A percentile compares a stretch with the other conserved stretches of the same genome.
These are phyloP conservation scores for Colletotrichum falcatum DNA, from an alignment of 2,329 filamentous ascomycete genomes.

Conservation along the genomic window DNA sequence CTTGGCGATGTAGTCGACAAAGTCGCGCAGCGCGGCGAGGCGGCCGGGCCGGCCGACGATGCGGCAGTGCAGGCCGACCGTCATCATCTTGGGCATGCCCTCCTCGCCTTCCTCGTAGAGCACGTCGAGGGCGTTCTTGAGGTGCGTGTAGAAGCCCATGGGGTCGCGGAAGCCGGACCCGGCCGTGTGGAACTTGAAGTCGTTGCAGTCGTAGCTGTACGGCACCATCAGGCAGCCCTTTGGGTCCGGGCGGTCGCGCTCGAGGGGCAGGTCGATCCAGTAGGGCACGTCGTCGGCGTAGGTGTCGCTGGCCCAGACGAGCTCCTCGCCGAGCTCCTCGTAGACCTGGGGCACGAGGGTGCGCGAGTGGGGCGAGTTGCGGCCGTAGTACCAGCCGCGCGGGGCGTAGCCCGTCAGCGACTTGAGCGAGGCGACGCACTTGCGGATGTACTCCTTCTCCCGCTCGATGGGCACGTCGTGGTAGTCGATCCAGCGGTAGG, in stretches of 20 bases:
- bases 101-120: constrained; percentile 63
- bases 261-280: constrained; percentile 65
- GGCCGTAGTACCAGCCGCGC: constrained; percentile 63
- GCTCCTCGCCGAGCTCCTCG: constrained; percentile 63
- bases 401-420: constrained; percentile 59
- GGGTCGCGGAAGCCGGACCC: constrained; percentile 60
- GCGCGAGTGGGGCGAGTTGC: constrained; percentile 57
- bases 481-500: constrained; percentile 64
- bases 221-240: constrained; percentile 67
- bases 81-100: constrained; percentile 68
- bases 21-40: constrained; percentile 62
- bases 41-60: constrained; percentile 65
- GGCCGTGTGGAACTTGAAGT: constrained; percentile 57
- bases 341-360: constrained; percentile 61
- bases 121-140: constrained; percentile 65
- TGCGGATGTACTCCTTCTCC: constrained; percentile 60
- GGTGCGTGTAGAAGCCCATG: constrained; percentile 57
- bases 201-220: constrained; percentile 67
- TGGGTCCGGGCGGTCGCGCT: constrained; percentile 53
- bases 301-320: constrained; percentile 62
- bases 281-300: constrained; percentile 69
- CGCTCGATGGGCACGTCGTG: constrained; percentile 58
- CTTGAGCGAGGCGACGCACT: constrained; percentile 56
- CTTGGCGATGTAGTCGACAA: constrained; percentile 63
- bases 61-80: constrained; percentile 64